A percentile compares a stretch with the other conserved stretches of the same genome.
Evolutionary conservation across 164 flowering plant genomes (phyloP).

Genomic region (Annona squamosa): DNA sequence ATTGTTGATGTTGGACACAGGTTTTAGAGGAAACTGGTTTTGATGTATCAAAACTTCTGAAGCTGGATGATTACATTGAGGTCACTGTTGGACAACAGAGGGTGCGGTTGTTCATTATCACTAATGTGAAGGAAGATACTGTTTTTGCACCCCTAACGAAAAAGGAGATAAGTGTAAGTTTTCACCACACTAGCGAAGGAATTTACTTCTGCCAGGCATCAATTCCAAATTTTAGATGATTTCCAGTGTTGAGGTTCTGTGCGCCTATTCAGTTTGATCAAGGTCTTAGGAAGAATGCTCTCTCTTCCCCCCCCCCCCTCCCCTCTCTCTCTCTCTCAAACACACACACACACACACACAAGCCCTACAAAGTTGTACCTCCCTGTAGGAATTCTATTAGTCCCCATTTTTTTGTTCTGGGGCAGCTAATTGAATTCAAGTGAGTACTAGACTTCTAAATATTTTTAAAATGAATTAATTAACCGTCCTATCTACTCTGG

Average conservation of each 20-base stretch:
- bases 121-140: constrained; percentile 85
- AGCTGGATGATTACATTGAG: constrained; percentile 75
- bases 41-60: constrained; percentile 61
- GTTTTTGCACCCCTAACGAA: constrained; percentile 94
- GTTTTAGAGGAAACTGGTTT: constrained; percentile 95
- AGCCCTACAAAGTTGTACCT: too few species aligned
- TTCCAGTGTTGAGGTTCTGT: not conserved
- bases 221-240: not conserved
- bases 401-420: not conserved
- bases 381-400: not conserved
- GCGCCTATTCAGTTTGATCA: not conserved
- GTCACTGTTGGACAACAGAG: constrained; percentile 78
- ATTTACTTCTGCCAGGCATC: not conserved
- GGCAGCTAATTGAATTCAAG: not conserved
- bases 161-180: constrained; percentile 92
- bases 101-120: constrained; percentile 77
- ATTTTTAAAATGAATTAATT: too few species aligned
- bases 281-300: not conserved
- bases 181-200: not conserved
- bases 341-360: too few species aligned
- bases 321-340: not conserved
- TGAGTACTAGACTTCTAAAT: not conserved
- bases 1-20: constrained; percentile 33
- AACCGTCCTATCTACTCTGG: not conserved
- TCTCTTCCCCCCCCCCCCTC: not conserved